These are phyloP conservation scores for Lepraria neglecta DNA, from an alignment of 495 filamentous ascomycete genomes.

Conservation along the genomic window DNA sequence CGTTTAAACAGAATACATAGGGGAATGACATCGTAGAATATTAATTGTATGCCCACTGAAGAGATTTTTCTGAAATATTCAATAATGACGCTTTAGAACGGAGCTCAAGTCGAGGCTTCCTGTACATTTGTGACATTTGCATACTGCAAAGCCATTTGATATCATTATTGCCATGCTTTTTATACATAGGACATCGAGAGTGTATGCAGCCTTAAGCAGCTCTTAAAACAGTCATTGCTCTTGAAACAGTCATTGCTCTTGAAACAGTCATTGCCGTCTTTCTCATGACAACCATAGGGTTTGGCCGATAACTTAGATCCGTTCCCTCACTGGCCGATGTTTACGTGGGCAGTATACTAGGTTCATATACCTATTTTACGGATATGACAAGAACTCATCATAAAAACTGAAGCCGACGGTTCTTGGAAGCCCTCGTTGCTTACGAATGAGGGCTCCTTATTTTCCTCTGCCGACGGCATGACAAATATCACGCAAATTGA, in stretches of 20 bases:
- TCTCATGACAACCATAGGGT: background rate
- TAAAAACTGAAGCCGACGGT: slow-evolving; percentile 5
- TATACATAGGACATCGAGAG: background rate
- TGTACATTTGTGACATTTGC: too few species aligned
- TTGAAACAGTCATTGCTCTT: too few species aligned
- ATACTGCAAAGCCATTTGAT: too few species aligned
- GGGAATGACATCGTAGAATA: too few species aligned
- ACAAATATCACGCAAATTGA: slow-evolving; percentile 5
- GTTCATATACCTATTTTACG: slow-evolving; percentile 13
- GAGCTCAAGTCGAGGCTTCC: too few species aligned
- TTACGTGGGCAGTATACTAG: background rate
- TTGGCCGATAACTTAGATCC: slow-evolving; percentile 2
- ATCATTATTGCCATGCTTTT: background rate
- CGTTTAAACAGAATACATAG: too few species aligned
- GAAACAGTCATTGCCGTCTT: background rate
- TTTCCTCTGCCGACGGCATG: slow-evolving; percentile 1
- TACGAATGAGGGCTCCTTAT: background rate
- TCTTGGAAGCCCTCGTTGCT: background rate
- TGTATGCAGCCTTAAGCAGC: background rate
- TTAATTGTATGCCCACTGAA: too few species aligned
- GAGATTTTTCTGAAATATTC: too few species aligned
- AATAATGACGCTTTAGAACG: too few species aligned
- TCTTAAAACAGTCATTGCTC: too few species aligned
- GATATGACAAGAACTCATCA: slow-evolving; percentile 6
- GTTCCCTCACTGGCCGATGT: slow-evolving; percentile 6